These are phyloP conservation scores for Vanrija sp. DNA, from an alignment of 1,284 basidiomycete species.

Conservation along the genomic window DNA sequence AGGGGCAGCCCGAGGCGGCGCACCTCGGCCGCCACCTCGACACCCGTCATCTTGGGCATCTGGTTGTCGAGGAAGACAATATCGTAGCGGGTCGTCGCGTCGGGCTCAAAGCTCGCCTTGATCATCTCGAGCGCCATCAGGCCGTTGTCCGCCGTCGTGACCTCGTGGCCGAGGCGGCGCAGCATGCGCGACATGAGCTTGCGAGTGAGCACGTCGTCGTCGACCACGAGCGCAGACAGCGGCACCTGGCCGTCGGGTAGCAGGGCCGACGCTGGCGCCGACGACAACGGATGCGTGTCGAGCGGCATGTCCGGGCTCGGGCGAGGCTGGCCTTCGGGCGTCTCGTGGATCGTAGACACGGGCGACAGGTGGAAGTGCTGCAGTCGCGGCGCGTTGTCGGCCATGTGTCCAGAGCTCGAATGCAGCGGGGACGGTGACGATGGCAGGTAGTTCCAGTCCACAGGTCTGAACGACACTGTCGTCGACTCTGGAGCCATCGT, in stretches of 20 bases:
- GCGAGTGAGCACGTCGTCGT: slow-evolving; percentile 61
- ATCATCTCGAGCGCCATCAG: slow-evolving; percentile 73
- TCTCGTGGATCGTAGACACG: too few species aligned
- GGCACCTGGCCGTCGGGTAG: background rate
- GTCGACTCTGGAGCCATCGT: too few species aligned
- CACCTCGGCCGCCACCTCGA: slow-evolving; percentile 65
- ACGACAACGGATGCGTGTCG: too few species aligned
- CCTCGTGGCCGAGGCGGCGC: slow-evolving; percentile 70
- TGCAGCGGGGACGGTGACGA: too few species aligned
- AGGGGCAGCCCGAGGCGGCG: slow-evolving; percentile 63
- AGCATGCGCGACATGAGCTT: slow-evolving; percentile 77
- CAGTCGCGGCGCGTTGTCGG: too few species aligned
- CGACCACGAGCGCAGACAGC: slow-evolving; percentile 46
- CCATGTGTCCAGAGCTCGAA: too few species aligned
- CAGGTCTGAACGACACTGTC: too few species aligned
- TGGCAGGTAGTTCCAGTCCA: too few species aligned
- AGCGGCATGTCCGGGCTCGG: too few species aligned
- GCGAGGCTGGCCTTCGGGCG: too few species aligned
- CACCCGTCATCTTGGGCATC: slow-evolving; percentile 68
- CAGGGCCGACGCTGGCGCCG: too few species aligned
- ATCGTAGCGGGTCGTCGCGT: slow-evolving; percentile 46
- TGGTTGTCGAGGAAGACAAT: slow-evolving; percentile 76
- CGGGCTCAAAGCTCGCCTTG: slow-evolving; percentile 16
- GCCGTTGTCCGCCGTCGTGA: slow-evolving; percentile 79
- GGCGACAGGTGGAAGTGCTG: too few species aligned